Evolutionary conservation across 257 asterid genomes (phyloP).

Genomic region (Voacanga thouarsii): DNA sequence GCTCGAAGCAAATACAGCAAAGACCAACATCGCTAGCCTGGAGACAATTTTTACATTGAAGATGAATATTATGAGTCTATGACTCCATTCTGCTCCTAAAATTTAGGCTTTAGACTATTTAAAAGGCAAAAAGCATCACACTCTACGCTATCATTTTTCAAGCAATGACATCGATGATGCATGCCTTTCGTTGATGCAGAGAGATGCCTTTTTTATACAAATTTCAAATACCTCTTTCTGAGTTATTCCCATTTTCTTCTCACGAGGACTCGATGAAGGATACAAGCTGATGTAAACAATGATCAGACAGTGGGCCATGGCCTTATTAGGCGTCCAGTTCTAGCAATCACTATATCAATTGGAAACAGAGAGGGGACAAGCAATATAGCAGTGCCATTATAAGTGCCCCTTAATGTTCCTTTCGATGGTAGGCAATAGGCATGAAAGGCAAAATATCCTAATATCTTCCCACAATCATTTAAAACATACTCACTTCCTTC

Average conservation of each 20-base stretch:
- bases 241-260: neutral
- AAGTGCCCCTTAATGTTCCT: neutral
- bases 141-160: neutral
- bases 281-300: neutral
- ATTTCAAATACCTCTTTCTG: neutral
- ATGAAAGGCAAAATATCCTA: neutral
- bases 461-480: neutral
- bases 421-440: neutral
- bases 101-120: neutral
- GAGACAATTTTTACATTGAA: neutral
- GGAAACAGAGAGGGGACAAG: neutral
- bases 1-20: conserved; percentile 87
- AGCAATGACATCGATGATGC: neutral
- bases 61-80: neutral
- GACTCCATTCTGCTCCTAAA: neutral
- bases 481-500: neutral
- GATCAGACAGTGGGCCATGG: neutral
- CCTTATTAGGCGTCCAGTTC: neutral
- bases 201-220: too few species aligned
- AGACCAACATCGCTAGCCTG: conserved; percentile 58
- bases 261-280: neutral
- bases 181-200: neutral
- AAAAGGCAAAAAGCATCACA: neutral
- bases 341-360: neutral
- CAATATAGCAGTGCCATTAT: neutral